phyloP scores from a whole-genome alignment of 345 rosid species.

The Boechera stricta region DNA sequence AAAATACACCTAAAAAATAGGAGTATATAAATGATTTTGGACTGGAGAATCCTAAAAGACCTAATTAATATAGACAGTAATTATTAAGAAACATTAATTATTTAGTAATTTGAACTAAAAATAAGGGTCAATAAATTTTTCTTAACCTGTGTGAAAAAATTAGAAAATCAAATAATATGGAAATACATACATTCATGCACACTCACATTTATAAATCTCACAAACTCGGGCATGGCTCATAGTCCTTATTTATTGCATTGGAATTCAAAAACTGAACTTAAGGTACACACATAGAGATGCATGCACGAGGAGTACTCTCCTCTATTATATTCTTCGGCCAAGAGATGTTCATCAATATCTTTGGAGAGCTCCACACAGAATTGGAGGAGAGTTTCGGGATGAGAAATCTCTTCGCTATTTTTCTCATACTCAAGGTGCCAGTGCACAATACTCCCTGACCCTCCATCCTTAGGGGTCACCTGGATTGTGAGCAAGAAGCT shows the following conservation, averaged over 20 bases:
- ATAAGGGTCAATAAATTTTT: too few relatives aligned
- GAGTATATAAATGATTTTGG: too few relatives aligned
- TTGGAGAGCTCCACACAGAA: constrained; percentile 40
- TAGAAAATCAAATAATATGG: too few relatives aligned
- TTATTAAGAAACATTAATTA: too few relatives aligned
- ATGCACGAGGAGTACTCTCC: background rate
- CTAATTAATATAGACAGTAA: too few relatives aligned
- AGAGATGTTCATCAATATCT: constrained; percentile 47
- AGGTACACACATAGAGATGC: background rate
- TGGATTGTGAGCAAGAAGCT: constrained; percentile 29
- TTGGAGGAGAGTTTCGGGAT: constrained; percentile 45
- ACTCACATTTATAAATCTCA: constrained; percentile 13
- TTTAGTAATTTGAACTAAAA: too few relatives aligned
- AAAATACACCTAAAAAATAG: too few relatives aligned
- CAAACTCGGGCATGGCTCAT: constrained; percentile 25
- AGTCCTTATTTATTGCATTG: constrained; percentile 25
- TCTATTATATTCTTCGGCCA: constrained; percentile 20
- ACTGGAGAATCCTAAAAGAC: too few relatives aligned
- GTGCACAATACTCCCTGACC: constrained; percentile 37
- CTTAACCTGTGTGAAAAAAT: too few relatives aligned
- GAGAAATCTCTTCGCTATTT: constrained; percentile 44
- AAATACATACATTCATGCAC: constrained; percentile 11
- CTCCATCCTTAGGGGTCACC: constrained; percentile 33
- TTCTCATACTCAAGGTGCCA: constrained; percentile 51
- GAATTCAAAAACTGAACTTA: background rate